Evolutionary conservation across 108 stramenopile species (phyloP).

Genomic region (Cyclotella choctawhatcheeana): DNA sequence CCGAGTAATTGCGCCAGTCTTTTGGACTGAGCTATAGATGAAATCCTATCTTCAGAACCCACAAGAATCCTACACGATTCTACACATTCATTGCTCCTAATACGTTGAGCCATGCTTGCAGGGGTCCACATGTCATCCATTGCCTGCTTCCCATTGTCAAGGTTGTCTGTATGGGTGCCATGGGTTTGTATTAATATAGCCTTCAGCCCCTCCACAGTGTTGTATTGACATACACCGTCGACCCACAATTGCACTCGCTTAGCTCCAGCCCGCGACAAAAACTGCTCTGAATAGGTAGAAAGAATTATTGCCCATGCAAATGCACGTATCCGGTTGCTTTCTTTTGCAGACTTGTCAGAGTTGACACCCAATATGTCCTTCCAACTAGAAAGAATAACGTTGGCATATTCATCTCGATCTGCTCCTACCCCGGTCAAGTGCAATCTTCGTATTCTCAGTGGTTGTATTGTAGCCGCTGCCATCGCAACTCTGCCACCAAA

Average conservation of each 20-base stretch:
- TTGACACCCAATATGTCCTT: constrained; percentile 48
- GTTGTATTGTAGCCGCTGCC: constrained; percentile 53
- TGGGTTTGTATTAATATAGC: constrained; percentile 63
- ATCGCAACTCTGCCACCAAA: constrained; percentile 70
- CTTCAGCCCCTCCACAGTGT: constrained; percentile 54
- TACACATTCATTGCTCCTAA: constrained; percentile 16
- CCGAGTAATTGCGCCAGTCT: constrained; percentile 33
- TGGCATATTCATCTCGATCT: constrained; percentile 53
- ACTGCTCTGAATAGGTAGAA: constrained; percentile 61
- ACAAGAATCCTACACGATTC: constrained; percentile 43
- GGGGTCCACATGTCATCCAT: constrained; percentile 57
- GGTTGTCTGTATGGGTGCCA: neutral
- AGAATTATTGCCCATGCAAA: constrained; percentile 71
- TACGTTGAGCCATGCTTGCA: constrained; percentile 52
- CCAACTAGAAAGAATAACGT: constrained; percentile 53
- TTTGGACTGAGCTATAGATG: constrained; percentile 38
- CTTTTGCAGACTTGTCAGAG: neutral
- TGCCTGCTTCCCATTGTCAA: constrained; percentile 1
- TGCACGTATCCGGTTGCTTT: constrained; percentile 32
- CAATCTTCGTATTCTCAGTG: constrained; percentile 48
- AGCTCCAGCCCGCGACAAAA: constrained; percentile 41
- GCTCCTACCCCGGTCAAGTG: constrained; percentile 69
- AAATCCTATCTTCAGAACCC: constrained; percentile 62
- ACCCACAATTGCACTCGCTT: constrained; percentile 48
- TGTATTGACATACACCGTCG: constrained; percentile 42